Evolutionary conservation across 164 flowering plant genomes (phyloP).

Genomic region (Protea cynaroides): DNA sequence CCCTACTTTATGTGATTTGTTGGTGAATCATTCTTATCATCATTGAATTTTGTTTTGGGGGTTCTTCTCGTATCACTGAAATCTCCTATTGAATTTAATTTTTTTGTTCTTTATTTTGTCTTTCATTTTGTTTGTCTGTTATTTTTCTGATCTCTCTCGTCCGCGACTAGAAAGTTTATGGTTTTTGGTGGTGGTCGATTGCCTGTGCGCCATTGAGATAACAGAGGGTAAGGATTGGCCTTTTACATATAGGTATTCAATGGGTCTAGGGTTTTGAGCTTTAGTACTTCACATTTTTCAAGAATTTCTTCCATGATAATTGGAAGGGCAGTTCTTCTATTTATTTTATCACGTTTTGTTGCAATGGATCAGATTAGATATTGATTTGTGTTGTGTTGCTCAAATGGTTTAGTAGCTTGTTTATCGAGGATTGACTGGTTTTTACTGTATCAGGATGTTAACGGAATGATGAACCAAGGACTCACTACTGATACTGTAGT

Average conservation of each 20-base stretch:
- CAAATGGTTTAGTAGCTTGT: not conserved
- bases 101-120: not conserved
- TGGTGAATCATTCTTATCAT: too few relatives aligned
- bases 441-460: slow-evolving; percentile 25
- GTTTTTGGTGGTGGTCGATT: not conserved
- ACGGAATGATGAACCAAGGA: slow-evolving; percentile 53
- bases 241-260: not conserved
- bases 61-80: not conserved
- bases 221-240: not conserved
- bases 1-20: too few relatives aligned
- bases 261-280: not conserved
- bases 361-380: not conserved
- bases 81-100: not conserved
- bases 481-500: slow-evolving; percentile 29
- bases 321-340: too few relatives aligned
- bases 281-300: too few relatives aligned
- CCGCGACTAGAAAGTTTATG: not conserved
- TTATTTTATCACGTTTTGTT: too few relatives aligned
- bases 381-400: not conserved
- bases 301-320: not conserved
- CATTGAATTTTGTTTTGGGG: not conserved
- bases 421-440: not conserved
- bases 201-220: not conserved
- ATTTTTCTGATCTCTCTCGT: not conserved
- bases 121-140: too few relatives aligned